phyloP scores from a whole-genome alignment of 345 rosid genomes.

The Acer yangbiense region DNA sequence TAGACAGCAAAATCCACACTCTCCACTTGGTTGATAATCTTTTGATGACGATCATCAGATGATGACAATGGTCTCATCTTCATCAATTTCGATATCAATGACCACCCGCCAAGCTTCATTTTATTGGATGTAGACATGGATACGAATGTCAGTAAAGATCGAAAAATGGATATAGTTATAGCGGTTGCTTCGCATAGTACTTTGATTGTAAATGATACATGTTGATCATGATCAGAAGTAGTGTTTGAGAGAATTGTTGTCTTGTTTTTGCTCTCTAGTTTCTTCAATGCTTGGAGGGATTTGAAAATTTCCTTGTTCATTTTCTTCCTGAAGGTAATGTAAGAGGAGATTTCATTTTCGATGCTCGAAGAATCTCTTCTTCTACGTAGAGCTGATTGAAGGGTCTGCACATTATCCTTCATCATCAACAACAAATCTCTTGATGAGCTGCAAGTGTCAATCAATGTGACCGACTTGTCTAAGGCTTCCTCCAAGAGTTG shows the following conservation, averaged over 20 bases:
- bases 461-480: constrained; percentile 43
- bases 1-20: constrained; percentile 37
- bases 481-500: constrained; percentile 42
- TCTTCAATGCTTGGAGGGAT: constrained; percentile 27
- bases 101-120: constrained; percentile 26
- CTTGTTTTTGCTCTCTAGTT: constrained; percentile 20
- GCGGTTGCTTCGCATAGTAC: constrained; percentile 29
- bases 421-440: constrained; percentile 39
- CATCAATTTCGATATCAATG: constrained; percentile 41
- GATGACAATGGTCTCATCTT: constrained; percentile 20
- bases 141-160: constrained; percentile 25
- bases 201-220: constrained; percentile 11
- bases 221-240: constrained; percentile 5
- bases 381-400: constrained; percentile 57
- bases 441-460: constrained; percentile 44
- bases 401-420: constrained; percentile 40
- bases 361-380: constrained; percentile 30
- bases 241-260: neutral
- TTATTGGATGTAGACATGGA: constrained; percentile 24
- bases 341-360: constrained; percentile 25
- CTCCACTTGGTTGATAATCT: constrained; percentile 37
- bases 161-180: constrained; percentile 20
- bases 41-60: neutral
- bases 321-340: constrained; percentile 31
- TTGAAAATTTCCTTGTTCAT: constrained; percentile 19